These are phyloP conservation scores for Botrytis galanthina DNA, from an alignment of 2,329 filamentous ascomycete genomes.

Conservation along the genomic window DNA sequence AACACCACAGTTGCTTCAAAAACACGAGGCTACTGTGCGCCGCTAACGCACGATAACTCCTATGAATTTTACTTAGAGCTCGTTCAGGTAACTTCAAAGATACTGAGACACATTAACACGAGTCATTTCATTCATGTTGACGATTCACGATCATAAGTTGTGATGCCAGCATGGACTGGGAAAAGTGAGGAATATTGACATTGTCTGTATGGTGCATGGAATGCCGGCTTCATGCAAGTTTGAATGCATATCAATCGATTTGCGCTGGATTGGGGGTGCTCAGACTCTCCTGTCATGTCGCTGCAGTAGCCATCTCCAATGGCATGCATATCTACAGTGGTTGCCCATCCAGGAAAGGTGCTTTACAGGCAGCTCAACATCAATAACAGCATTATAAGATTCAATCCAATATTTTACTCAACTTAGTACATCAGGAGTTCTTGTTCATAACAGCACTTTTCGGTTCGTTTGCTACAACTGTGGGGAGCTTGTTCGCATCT, in stretches of 20 bases:
- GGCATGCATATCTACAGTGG: neutral
- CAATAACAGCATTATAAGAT: neutral
- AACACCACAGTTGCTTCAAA: neutral
- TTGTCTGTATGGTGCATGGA: neutral
- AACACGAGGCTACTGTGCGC: constrained; percentile 1
- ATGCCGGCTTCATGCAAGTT: constrained; percentile 1
- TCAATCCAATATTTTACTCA: neutral
- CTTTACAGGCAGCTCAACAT: neutral
- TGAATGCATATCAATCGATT: neutral
- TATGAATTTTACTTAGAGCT: neutral
- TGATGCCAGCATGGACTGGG: constrained; percentile 10
- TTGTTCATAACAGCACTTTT: neutral
- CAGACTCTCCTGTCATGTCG: neutral
- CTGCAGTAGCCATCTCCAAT: constrained; percentile 4
- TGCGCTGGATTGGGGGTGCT: neutral
- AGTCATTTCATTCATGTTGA: neutral
- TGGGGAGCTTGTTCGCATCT: neutral
- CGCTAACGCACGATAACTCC: constrained; percentile 12
- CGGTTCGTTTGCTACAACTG: neutral
- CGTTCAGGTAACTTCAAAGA: constrained; percentile 1
- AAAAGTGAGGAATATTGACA: neutral
- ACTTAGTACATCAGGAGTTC: neutral
- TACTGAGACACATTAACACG: neutral
- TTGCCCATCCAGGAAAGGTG: neutral
- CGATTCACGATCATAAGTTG: constrained; percentile 6